phyloP scores from a whole-genome alignment of 768 basidiomycete genomes.

The Boletus barrowsii region DNA sequence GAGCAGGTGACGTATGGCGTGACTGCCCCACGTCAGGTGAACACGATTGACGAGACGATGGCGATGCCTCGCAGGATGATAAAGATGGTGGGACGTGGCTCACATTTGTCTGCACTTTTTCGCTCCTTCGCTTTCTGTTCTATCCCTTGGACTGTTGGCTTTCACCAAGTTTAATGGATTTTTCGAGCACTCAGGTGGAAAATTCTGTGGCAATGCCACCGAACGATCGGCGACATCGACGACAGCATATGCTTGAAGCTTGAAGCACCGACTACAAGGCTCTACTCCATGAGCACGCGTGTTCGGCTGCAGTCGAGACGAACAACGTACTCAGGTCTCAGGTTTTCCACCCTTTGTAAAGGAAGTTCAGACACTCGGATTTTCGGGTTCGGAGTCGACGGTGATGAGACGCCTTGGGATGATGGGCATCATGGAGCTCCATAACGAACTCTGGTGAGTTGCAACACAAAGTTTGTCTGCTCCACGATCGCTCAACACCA shows the following conservation, averaged over 20 bases:
- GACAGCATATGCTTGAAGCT: no score
- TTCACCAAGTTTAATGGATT: no score
- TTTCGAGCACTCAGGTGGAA: no score
- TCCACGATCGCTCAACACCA: neutral
- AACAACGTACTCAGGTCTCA: neutral
- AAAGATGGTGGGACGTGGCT: slow-evolving; percentile 2
- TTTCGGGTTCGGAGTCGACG: neutral
- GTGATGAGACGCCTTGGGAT: neutral
- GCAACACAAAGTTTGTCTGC: neutral
- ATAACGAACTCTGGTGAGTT: neutral
- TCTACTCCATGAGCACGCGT: no score
- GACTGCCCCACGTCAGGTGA: slow-evolving; percentile 17
- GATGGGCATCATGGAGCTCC: no score
- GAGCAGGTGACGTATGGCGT: slow-evolving; percentile 12
- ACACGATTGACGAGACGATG: slow-evolving; percentile 10
- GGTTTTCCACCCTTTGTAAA: no score
- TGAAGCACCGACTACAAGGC: no score
- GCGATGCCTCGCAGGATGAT: slow-evolving; percentile 14
- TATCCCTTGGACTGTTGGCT: neutral
- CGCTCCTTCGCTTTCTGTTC: neutral
- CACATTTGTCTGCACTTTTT: neutral
- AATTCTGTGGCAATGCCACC: no score
- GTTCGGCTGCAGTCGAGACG: neutral
- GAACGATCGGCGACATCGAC: no score
- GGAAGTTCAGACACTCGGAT: neutral